Percentiles rank a stretch among this genome's conserved stretches.
These are phyloP conservation scores for grape (Vitis vinifera) DNA, from an alignment of 164 flowering plant genomes.

Conservation along the genomic window ASM3070453v1 NC_081820.1:26710001-26710500, in stretches of 20 bases:
- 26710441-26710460: no score
- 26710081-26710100: conserved; percentile 54
- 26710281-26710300: background rate
- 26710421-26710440: no score
- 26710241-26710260: background rate
- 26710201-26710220: conserved; percentile 65
- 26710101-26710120: conserved; percentile 85
- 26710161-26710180: conserved; percentile 61
- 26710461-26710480: no score
- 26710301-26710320: background rate
- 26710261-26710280: background rate
- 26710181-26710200: conserved; percentile 46
- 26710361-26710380: no score
- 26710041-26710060: conserved; percentile 54
- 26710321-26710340: no score
- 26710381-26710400: no score
- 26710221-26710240: conserved; percentile 47
- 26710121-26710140: conserved; percentile 81
- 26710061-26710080: conserved; percentile 39
- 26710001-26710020: conserved; percentile 72
- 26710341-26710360: no score
- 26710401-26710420: no score
- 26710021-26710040: conserved; percentile 63
- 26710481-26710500: no score
- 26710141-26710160: conserved; percentile 69